phyloP scores from a whole-genome alignment of 257 asterid genomes.

The Anisodus tanguticus region DNA sequence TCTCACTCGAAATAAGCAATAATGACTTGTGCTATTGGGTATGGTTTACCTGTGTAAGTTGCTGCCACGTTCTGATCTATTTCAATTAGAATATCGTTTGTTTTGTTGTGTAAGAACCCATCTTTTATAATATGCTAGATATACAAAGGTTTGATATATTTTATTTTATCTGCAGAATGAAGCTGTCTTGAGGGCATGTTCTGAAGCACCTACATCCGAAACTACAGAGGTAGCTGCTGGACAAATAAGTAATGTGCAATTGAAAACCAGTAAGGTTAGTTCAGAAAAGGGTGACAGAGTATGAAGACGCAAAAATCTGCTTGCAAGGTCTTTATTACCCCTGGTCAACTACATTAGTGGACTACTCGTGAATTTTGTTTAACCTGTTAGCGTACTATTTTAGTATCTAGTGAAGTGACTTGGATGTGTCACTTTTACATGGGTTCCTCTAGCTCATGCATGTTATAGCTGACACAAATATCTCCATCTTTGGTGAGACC shows the following conservation, averaged over 20 bases:
- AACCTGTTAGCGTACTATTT: constrained; percentile 15
- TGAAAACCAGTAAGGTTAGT: constrained; percentile 38
- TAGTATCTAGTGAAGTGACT: constrained; percentile 1
- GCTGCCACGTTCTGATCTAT: not conserved
- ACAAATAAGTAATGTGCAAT: constrained; percentile 6
- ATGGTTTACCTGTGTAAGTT: not conserved
- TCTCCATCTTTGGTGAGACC: not conserved
- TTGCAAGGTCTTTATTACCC: constrained; percentile 14
- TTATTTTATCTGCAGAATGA: constrained; percentile 68
- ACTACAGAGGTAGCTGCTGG: constrained; percentile 39
- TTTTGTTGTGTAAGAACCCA: not conserved
- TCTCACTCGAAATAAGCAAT: not conserved
- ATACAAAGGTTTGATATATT: not conserved
- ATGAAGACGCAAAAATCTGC: constrained; percentile 11
- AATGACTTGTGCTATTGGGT: not conserved
- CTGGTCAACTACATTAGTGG: not conserved
- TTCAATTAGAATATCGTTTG: not conserved
- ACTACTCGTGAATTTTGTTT: not conserved
- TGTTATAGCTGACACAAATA: not conserved
- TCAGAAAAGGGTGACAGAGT: not conserved
- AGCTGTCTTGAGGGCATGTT: constrained; percentile 84
- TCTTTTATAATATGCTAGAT: not conserved
- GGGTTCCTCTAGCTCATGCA: constrained; percentile 16
- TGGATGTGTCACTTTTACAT: not conserved
- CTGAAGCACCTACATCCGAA: constrained; percentile 63